phyloP scores from a whole-genome alignment of 163 green algal genomes.

The Picocystis sp. region DNA sequence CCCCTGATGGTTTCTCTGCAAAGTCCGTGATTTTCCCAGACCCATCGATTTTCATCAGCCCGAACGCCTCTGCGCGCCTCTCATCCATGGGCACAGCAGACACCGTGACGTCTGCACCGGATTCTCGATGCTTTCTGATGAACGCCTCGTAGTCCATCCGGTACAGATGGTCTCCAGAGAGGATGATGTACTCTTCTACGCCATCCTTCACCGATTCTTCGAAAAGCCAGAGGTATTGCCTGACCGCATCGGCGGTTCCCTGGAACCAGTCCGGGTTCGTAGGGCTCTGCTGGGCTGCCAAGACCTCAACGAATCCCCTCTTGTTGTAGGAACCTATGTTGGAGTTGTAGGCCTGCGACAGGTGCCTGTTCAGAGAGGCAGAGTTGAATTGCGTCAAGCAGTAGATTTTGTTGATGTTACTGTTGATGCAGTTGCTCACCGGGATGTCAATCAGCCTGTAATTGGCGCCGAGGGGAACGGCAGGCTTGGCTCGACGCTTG shows the following conservation, averaged over 20 bases:
- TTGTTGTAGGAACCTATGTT: constrained; percentile 43
- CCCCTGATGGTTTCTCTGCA: constrained; percentile 78
- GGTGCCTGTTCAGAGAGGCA: constrained; percentile 90
- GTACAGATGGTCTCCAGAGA: constrained; percentile 89
- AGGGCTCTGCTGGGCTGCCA: constrained; percentile 78
- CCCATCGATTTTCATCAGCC: constrained; percentile 81
- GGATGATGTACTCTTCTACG: constrained; percentile 80
- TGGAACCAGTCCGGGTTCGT: constrained; percentile 75
- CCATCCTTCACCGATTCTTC: constrained; percentile 56
- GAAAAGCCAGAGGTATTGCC: constrained; percentile 91
- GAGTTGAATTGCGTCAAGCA: constrained; percentile 99
- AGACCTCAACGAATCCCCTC: constrained; percentile 90
- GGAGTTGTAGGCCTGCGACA: constrained; percentile 67
- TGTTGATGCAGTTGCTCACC: constrained; percentile 95
- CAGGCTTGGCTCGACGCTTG: constrained; percentile 89
- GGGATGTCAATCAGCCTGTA: constrained; percentile 93
- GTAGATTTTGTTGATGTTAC: constrained; percentile 90
- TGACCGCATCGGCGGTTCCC: constrained; percentile 85
- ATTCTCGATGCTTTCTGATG: constrained; percentile 64
- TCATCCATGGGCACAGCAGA: constrained; percentile 72
- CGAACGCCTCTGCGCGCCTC: constrained; percentile 57
- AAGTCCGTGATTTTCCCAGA: constrained; percentile 76
- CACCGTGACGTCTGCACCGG: constrained; percentile 85
- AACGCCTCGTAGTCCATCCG: constrained; percentile 90
- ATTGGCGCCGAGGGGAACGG: constrained; percentile 81